Evolutionary conservation across 768 basidiomycete genomes (phyloP), one percentile per base, ranked within the genome.

Genomic region (Cubamyces sp.): DNA sequence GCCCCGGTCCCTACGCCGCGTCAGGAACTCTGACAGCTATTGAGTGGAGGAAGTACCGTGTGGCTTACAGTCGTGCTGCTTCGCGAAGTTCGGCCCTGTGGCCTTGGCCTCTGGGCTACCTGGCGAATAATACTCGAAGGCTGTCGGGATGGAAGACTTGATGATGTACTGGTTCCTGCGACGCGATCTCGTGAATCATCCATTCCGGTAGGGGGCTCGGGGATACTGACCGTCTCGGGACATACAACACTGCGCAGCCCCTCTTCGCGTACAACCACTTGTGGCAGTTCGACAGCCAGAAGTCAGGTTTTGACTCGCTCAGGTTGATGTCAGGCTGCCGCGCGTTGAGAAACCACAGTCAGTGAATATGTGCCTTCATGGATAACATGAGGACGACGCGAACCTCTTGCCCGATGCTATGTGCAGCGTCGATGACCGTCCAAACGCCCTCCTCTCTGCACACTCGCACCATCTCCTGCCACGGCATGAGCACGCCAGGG

Each of bases 231-330:
- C 83, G 74, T 58, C 76, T 80, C 0, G 92, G 89, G 5, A 91
- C 89, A 70, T 94, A 95, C 16, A 95, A 75, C 18, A 88, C 77
- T 0, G 90, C 86, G 47, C 81, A 85, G 0, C 84, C 78, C 5
- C 92, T 81, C 71, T 91, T 88, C 3, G 84, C 79, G 66, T 81
- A 87, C 1, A 94, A 75, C 92, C 94, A 96, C 74, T 95, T 94
- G 74, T 94, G 90, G 65, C 88, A 89, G 67, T 93, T 93, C 85
- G 90, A 87, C 23, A 88, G 76, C 86, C 87, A 92, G 70, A 93
- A 92, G 73, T 94, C 92, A 11, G 89, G 89, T 51, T 79, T 75
- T 0, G 74, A 74, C 46, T 77, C 75, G 3, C 76, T 77, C 18
- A 93, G 71, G 68, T 91, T 80, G 59, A 91, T 79, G 56, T 82